Evolutionary conservation across 176 grass and related monocot genomes (phyloP).

Genomic region (Themeda triandra): DNA sequence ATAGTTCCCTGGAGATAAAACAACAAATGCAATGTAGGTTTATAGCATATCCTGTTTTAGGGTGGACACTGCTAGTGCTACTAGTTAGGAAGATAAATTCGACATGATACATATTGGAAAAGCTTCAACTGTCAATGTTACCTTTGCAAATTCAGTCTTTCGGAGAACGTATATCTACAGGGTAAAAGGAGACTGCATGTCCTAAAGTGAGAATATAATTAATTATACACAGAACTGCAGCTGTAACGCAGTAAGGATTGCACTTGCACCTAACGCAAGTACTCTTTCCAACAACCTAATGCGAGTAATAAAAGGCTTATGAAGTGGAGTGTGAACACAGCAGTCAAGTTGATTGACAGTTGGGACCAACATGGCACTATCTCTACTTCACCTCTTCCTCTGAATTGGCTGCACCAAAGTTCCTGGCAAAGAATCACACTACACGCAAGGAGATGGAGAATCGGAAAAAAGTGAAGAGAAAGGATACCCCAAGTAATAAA

Average conservation of each 20-base stretch:
- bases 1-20: not conserved
- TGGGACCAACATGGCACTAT: not conserved
- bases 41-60: not conserved
- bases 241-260: slow-evolving; percentile 12
- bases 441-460: not conserved
- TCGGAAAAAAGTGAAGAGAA: not conserved
- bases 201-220: slow-evolving; percentile 1
- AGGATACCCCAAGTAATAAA: not conserved
- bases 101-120: not conserved
- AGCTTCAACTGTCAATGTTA: not conserved
- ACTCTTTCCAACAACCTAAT: not conserved
- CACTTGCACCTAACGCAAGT: slow-evolving; percentile 20
- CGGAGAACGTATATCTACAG: not conserved
- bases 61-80: not conserved
- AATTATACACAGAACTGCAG: not conserved
- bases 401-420: not conserved
- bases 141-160: not conserved
- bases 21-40: not conserved
- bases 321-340: not conserved
- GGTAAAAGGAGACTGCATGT: not conserved
- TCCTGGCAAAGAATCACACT: not conserved
- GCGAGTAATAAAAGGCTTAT: not conserved
- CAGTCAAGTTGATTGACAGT: not conserved
- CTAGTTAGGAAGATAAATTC: slow-evolving; percentile 8
- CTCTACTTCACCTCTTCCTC: not conserved